These are phyloP conservation scores for Rhodofomes roseus DNA, from an alignment of 1,284 basidiomycete genomes.

Conservation along the genomic window DNA sequence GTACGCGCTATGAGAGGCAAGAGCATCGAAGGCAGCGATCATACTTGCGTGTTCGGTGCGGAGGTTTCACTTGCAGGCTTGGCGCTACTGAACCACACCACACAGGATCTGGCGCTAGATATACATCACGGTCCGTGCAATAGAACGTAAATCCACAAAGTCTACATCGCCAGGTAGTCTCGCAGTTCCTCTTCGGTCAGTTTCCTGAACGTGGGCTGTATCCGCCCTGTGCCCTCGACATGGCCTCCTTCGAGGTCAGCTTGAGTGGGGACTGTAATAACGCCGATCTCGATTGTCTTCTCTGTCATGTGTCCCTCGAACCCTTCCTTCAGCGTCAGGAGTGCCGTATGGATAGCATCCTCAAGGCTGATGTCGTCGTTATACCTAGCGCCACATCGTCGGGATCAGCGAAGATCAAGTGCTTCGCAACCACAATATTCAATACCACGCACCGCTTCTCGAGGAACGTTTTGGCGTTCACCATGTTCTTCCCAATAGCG, in stretches of 20 bases:
- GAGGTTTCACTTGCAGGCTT: background rate
- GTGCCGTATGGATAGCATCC: slow-evolving; percentile 99
- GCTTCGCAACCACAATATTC: slow-evolving; percentile 9
- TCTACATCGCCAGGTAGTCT: slow-evolving; percentile 84
- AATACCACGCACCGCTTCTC: slow-evolving; percentile 81
- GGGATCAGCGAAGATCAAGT: background rate
- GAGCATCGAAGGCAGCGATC: background rate
- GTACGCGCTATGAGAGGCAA: background rate
- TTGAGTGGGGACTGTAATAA: slow-evolving; percentile 83
- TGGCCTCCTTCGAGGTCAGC: slow-evolving; percentile 75
- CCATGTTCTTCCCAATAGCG: slow-evolving; percentile 99
- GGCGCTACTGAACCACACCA: background rate
- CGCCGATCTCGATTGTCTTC: slow-evolving; percentile 98
- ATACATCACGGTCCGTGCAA: background rate
- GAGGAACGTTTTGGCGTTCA: slow-evolving; percentile 98
- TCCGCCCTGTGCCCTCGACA: slow-evolving; percentile 69
- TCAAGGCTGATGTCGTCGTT: slow-evolving; percentile 99
- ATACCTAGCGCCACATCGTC: slow-evolving; percentile 57
- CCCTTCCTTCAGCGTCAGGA: slow-evolving; percentile 97
- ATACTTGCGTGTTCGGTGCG: background rate
- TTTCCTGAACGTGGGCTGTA: slow-evolving; percentile 89
- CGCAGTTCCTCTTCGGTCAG: slow-evolving; percentile 91
- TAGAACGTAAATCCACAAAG: background rate
- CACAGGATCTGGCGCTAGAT: background rate
- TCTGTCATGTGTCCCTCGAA: slow-evolving; percentile 99